These are phyloP conservation scores for Amphirosellinia nigrospora DNA, from an alignment of 495 filamentous ascomycete species.

Conservation along the genomic window DNA sequence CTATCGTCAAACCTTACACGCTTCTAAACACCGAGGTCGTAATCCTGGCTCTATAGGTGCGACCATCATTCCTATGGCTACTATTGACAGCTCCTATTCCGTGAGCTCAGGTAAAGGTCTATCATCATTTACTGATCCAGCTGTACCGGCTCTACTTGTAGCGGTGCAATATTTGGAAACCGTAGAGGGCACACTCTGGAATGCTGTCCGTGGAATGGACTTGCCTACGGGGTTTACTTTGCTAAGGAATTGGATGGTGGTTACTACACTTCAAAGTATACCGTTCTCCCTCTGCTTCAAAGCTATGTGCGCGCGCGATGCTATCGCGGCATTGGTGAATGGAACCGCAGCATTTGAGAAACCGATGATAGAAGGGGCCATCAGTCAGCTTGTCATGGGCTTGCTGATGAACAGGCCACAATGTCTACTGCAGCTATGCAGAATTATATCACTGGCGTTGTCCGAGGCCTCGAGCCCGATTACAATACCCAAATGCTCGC, in stretches of 20 bases:
- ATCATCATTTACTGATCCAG: constrained; percentile 73
- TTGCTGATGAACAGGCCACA: constrained; percentile 86
- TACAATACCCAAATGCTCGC: constrained; percentile 78
- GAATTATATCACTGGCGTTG: constrained; percentile 81
- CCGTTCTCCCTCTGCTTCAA: constrained; percentile 88
- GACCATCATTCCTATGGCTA: constrained; percentile 86
- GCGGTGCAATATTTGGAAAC: constrained; percentile 89
- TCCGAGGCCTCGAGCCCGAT: constrained; percentile 75
- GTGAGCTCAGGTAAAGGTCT: constrained; percentile 77
- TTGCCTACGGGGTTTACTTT: constrained; percentile 88
- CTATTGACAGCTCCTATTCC: constrained; percentile 91
- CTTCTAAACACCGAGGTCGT: constrained; percentile 71
- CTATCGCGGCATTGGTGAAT: constrained; percentile 59
- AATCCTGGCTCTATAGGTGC: constrained; percentile 72
- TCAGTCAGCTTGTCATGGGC: constrained; percentile 83
- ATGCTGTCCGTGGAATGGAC: constrained; percentile 87
- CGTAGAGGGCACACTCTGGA: constrained; percentile 93
- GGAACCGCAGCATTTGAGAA: constrained; percentile 73
- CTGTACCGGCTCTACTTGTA: constrained; percentile 82
- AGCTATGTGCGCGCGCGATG: constrained; percentile 79
- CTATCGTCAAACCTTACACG: constrained; percentile 54
- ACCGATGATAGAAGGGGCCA: constrained; percentile 85
- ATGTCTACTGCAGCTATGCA: constrained; percentile 78
- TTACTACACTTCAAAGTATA: constrained; percentile 82
- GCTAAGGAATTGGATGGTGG: constrained; percentile 76